These are phyloP conservation scores for Bondarzewia mesenterica DNA, from an alignment of 1,284 basidiomycete species.

Conservation along the genomic window DNA sequence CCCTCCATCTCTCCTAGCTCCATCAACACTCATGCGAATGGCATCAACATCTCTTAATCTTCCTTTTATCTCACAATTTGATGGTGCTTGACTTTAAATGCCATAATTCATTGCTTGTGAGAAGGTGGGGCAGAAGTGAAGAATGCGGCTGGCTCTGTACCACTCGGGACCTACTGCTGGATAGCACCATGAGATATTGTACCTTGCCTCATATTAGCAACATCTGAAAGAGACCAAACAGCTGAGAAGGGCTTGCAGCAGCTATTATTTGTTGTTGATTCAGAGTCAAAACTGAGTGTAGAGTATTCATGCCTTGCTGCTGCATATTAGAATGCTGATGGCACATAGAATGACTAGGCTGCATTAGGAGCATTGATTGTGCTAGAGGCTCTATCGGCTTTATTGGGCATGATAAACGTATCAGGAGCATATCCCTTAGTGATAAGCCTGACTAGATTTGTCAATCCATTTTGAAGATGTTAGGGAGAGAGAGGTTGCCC, in stretches of 20 bases:
- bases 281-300: constrained; percentile 7
- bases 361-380: constrained; percentile 4
- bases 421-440: constrained; percentile 1
- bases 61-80: constrained; percentile 26
- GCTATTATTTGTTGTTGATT: constrained; percentile 7
- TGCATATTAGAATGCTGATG: background rate
- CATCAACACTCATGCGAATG: constrained; percentile 53
- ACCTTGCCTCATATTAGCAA: constrained; percentile 19
- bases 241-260: constrained; percentile 4
- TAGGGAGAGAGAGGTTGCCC: background rate
- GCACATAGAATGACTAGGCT: constrained; percentile 3
- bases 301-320: constrained; percentile 4
- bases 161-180: background rate
- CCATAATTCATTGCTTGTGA: constrained; percentile 35
- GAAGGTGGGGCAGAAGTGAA: background rate
- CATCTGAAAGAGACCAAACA: constrained; percentile 6
- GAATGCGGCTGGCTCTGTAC: no score
- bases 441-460: constrained; percentile 5
- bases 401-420: background rate
- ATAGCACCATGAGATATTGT: constrained; percentile 1
- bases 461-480: constrained; percentile 4
- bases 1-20: constrained; percentile 50
- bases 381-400: background rate
- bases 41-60: constrained; percentile 24
- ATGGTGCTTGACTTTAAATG: constrained; percentile 51